A percentile compares a stretch with the other conserved stretches of the same genome.
Conservation (phyloP, 1,139 yeast genomes). For the Groenewaldozyma sp. region DNA sequence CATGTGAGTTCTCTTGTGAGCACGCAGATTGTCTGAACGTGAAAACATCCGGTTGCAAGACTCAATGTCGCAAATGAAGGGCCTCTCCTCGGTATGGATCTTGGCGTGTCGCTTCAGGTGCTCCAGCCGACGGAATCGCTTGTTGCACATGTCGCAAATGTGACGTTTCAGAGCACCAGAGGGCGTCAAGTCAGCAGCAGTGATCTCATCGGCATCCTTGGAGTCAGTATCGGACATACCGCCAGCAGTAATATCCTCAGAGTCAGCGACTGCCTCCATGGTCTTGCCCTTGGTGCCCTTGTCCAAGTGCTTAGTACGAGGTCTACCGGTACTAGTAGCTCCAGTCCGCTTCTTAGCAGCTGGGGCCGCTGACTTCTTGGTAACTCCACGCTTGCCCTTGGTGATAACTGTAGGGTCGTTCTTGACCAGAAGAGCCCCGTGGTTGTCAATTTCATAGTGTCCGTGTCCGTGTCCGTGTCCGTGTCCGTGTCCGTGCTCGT, state of each 20-base stretch:
- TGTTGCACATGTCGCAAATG: slow-evolving; percentile 45
- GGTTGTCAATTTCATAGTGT: background rate
- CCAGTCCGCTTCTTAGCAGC: no score
- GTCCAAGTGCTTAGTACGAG: no score
- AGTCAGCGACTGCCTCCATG: no score
- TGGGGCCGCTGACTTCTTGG: background rate
- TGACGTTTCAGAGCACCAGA: slow-evolving; percentile 25
- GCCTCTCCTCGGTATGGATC: slow-evolving; percentile 83
- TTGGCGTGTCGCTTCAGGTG: slow-evolving; percentile 87
- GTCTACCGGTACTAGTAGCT: no score
- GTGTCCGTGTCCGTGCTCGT: background rate
- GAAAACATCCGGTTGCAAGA: slow-evolving; percentile 68
- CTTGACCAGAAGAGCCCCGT: background rate
- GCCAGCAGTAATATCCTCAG: no score
- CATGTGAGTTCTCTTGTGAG: slow-evolving; percentile 69
- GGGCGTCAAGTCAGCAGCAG: slow-evolving; percentile 50
- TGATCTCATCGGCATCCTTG: slow-evolving; percentile 27
- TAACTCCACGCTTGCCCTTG: background rate
- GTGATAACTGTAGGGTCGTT: no score
- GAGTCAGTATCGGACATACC: slow-evolving; percentile 1
- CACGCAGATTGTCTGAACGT: slow-evolving; percentile 68
- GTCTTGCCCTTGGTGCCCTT: no score
- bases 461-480: slow-evolving; percentile 1
- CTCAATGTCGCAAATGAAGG: slow-evolving; percentile 59
- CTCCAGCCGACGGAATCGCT: slow-evolving; percentile 85